Evolutionary conservation across 208 protist genomes (phyloP), one percentile per base, ranked within the genome.

Genomic region (Trypanosoma scelopori): DNA sequence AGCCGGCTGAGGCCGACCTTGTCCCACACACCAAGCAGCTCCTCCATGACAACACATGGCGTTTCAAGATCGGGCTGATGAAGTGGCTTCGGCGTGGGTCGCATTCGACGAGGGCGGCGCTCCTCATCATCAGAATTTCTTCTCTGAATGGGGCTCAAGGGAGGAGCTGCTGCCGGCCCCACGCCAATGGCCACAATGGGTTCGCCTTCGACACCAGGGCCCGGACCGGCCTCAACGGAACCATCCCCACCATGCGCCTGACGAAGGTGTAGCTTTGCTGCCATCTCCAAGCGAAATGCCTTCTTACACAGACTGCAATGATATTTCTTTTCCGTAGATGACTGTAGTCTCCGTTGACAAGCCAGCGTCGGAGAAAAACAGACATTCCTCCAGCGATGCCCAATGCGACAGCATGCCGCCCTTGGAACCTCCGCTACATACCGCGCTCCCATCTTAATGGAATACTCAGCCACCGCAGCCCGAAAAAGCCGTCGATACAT

Each of bases 251-350:
- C 78, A 65, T 95, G 90, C 27, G 81, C 86, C 76, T 95, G 90
- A 59, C 91, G 82, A 46, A 95, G 60, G 51, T 95, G 90, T 22
- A 95, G 69, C 65, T 91, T 84, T 5, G 90, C 90, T 27, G 90
- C 90, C 87, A 92, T 93, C 66, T 95, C 87, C 12, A 95, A 63
- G 16, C 90, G 82, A 70, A 95, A 95, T 1, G 81, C 59, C 67
- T 95, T 95, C 25, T 85, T 85, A 71, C 90, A 95, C 11, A 95
- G 69, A 45, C 85, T 90, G 55, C 90, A 95, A 58, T 95, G 90
- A 62, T 90, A 95, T 53, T 85, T 88, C 49, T 90, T 91, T 15
- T 95, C 87, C 0, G 76, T 53, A 13, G 66, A 46, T 12, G 72
- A 73, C 62, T 89, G 82, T 35, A 37, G 49, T 11, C 84, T 71